phyloP scores from a whole-genome alignment of 2,329 filamentous ascomycete species.

The Cercospora sojina region DNA sequence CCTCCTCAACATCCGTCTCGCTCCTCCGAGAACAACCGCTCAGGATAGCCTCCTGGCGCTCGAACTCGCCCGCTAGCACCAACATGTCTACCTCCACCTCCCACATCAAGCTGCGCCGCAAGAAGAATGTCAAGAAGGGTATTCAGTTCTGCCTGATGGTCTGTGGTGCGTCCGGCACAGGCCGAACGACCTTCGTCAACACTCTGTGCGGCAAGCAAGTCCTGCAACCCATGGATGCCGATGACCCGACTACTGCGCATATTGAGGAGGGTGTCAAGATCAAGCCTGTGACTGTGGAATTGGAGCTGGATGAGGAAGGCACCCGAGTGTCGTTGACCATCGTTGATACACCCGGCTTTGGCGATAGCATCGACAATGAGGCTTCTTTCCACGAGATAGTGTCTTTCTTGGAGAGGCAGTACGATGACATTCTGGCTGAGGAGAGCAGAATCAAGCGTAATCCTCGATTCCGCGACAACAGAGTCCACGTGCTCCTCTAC shows the following conservation, averaged over 20 bases:
- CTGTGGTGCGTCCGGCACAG: constrained; percentile 96
- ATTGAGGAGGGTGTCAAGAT: constrained; percentile 97
- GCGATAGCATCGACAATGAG: constrained; percentile 99
- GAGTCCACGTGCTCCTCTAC: constrained; percentile 96
- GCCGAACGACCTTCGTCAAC: constrained; percentile 98
- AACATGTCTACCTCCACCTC: constrained; percentile 37
- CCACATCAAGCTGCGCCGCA: constrained; percentile 89
- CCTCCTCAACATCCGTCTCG: neutral
- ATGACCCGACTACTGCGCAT: constrained; percentile 84
- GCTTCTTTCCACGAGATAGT: constrained; percentile 93
- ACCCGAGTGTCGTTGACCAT: constrained; percentile 97
- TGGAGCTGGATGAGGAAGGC: constrained; percentile 96
- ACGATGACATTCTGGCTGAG: constrained; percentile 98
- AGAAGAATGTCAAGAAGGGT: constrained; percentile 99
- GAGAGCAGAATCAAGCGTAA: constrained; percentile 99
- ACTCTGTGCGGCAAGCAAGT: constrained; percentile 96
- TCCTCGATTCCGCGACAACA: constrained; percentile 97
- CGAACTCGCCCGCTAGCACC: constrained; percentile 20
- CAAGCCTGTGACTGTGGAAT: constrained; percentile 95
- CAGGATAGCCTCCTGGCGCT: constrained; percentile 30
- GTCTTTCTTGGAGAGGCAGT: constrained; percentile 97
- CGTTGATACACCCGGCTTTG: constrained; percentile 96
- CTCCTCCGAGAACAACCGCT: constrained; percentile 17
- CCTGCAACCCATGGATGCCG: constrained; percentile 84
- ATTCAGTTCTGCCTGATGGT: constrained; percentile 99